These are phyloP conservation scores for Cercospora janseana DNA, from an alignment of 2,329 filamentous ascomycete genomes.

Conservation along the genomic window DNA sequence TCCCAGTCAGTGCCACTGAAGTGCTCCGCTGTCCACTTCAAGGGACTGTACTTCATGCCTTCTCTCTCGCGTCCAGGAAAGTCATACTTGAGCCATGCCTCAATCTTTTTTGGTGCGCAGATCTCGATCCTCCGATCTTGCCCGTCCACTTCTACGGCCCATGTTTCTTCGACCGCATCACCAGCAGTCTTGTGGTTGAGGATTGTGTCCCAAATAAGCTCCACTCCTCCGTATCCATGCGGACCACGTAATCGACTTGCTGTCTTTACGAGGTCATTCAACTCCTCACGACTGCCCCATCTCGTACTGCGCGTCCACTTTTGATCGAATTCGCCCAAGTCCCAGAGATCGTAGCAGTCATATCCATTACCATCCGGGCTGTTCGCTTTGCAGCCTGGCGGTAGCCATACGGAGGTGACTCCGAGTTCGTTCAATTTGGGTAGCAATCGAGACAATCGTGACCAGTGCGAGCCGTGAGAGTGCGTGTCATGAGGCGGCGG, in stretches of 20 bases:
- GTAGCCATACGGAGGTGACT: slow-evolving; percentile 64
- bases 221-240: slow-evolving; percentile 46
- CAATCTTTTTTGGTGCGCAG: slow-evolving; percentile 59
- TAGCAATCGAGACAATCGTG: slow-evolving; percentile 29
- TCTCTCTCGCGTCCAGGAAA: slow-evolving; percentile 55
- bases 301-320: slow-evolving; percentile 64
- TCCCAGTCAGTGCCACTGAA: slow-evolving; percentile 69
- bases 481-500: slow-evolving; percentile 31
- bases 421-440: slow-evolving; percentile 49
- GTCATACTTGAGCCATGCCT: slow-evolving; percentile 66
- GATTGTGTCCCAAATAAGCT: slow-evolving; percentile 67
- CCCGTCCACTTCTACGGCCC: slow-evolving; percentile 62
- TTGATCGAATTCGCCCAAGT: slow-evolving; percentile 71
- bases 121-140: slow-evolving; percentile 56
- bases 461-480: slow-evolving; percentile 48
- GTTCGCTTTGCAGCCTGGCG: slow-evolving; percentile 68
- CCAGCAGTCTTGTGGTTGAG: slow-evolving; percentile 71
- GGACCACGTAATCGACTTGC: slow-evolving; percentile 44
- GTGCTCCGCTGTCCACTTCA: slow-evolving; percentile 66
- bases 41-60: slow-evolving; percentile 56
- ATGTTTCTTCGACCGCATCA: slow-evolving; percentile 62
- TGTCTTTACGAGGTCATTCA: slow-evolving; percentile 52
- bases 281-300: slow-evolving; percentile 65
- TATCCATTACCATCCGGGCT: slow-evolving; percentile 64
- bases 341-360: slow-evolving; percentile 61